Percentiles rank a stretch among this genome's conserved stretches.
These are phyloP conservation scores for Diaporthe vexans DNA, from an alignment of 2,329 filamentous ascomycete genomes.

Conservation along the genomic window DNA sequence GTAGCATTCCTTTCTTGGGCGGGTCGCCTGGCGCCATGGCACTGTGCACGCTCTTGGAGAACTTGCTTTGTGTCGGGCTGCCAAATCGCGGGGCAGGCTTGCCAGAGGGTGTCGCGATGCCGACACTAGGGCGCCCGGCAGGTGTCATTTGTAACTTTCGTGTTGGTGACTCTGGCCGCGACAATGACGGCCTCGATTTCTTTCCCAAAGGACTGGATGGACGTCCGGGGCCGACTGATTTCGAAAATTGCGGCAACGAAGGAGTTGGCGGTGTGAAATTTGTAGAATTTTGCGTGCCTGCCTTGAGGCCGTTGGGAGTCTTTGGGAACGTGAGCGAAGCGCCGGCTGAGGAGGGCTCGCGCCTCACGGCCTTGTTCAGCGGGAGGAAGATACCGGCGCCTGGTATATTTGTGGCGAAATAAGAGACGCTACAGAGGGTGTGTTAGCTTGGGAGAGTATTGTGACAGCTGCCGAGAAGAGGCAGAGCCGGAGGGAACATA, in stretches of 20 bases:
- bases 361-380: conserved; percentile 81
- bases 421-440: conserved; percentile 67
- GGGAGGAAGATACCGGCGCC: conserved; percentile 96
- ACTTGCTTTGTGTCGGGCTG: conserved; percentile 73
- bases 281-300: conserved; percentile 69
- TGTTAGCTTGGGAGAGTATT: conserved; percentile 44
- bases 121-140: conserved; percentile 68
- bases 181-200: conserved; percentile 81
- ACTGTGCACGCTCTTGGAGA: conserved; percentile 75
- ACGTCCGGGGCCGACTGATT: conserved; percentile 84
- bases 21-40: conserved; percentile 68
- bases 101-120: conserved; percentile 67
- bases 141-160: conserved; percentile 77
- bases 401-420: conserved; percentile 84
- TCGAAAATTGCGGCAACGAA: conserved; percentile 83
- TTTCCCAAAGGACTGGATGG: conserved; percentile 81
- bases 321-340: conserved; percentile 67
- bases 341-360: conserved; percentile 68
- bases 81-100: conserved; percentile 70
- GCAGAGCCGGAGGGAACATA: conserved; percentile 58
- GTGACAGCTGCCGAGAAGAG: not conserved
- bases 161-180: conserved; percentile 88
- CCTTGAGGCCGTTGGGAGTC: conserved; percentile 73
- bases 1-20: conserved; percentile 64
- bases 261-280: conserved; percentile 76